Base-by-base conservation (phyloP, 2,329 filamentous ascomycete species). In the Clarireedia monteithiana region DNA sequence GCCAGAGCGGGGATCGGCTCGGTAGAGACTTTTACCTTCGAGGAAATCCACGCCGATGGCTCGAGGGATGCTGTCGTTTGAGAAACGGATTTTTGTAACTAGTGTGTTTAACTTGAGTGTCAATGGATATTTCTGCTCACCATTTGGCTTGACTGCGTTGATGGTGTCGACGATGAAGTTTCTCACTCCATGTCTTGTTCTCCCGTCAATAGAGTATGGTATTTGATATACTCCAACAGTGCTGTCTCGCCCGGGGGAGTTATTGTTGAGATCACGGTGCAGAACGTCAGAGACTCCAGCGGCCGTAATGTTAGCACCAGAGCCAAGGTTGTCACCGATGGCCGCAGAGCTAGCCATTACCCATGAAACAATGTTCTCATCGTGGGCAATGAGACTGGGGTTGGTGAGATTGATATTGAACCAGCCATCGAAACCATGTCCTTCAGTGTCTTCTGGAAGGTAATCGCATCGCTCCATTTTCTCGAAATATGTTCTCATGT, bases 401-500 rank as follows among this genome's bases (percentile, higher is more conserved):
- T 46, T 49, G 23, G 60, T 61, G 6, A 59, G 38, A 20, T 24
- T 55, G 12, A 59, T 61, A 14, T 59, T 58, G 5, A 77, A 64
- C 65, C 68, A 66, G 15, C 65, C 65, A 45, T 58, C 55, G 26
- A 59, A 65, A 4, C 64, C 64, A 53, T 66, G 63, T 3, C 64
- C 60, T 5, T 47, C 48, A 24, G 70, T 69, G 7, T 68, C 69
- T 14, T 65, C 64, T 0, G 72, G 66, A 0, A 75, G 63, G 53
- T 76, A 75, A 52, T 72, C 69, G 60, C 74, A 73, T 34, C 70
- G 68, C 62, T 78, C 76, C 5, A 78, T 60, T 27, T 68, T 67
- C 52, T 67, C 56, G 46, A 77, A 76, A 58, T 76, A 71, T 4
- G 67, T 56, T 6, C 70, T 67, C 73, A 77, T 77, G 27, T 71